Conservation (phyloP, 495 filamentous ascomycete species). For the Letharia lupina region DNA sequence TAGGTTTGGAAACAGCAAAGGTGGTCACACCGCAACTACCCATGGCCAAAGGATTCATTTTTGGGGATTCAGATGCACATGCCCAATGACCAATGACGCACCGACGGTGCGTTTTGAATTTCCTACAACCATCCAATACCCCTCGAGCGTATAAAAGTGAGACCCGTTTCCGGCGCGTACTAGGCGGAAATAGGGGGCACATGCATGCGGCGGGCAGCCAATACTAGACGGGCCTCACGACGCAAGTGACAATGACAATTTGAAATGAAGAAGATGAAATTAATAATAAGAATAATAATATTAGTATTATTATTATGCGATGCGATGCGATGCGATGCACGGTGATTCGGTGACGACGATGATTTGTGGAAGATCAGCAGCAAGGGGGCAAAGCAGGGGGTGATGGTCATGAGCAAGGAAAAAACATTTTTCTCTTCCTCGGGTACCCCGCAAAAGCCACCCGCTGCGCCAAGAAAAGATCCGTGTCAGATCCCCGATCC, state of each 20-base stretch:
- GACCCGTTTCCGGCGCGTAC: constrained; percentile 1
- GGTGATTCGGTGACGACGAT: too few species aligned
- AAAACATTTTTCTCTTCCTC: too few species aligned
- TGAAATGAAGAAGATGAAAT: too few species aligned
- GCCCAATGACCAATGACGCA: constrained; percentile 15
- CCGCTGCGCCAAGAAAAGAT: neutral
- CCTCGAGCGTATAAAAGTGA: neutral
- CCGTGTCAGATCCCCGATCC: neutral
- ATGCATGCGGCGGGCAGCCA: neutral
- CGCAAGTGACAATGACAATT: too few species aligned
- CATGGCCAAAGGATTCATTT: neutral
- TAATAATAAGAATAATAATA: too few species aligned
- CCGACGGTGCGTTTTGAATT: neutral
- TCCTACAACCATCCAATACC: constrained; percentile 5
- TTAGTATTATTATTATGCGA: too few species aligned
- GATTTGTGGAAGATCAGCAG: too few species aligned
- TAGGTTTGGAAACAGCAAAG: neutral
- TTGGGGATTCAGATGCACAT: neutral
- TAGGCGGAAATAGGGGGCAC: neutral
- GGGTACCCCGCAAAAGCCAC: constrained; percentile 18
- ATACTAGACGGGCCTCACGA: constrained; percentile 8
- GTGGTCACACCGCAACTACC: neutral
- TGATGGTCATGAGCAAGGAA: too few species aligned
- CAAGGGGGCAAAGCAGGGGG: too few species aligned
- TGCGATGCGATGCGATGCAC: too few species aligned